Evolutionary conservation across 176 grass and related monocot species (phyloP), one percentile per base, ranked within the genome.

Genomic region (Cenchrus americanus): DNA sequence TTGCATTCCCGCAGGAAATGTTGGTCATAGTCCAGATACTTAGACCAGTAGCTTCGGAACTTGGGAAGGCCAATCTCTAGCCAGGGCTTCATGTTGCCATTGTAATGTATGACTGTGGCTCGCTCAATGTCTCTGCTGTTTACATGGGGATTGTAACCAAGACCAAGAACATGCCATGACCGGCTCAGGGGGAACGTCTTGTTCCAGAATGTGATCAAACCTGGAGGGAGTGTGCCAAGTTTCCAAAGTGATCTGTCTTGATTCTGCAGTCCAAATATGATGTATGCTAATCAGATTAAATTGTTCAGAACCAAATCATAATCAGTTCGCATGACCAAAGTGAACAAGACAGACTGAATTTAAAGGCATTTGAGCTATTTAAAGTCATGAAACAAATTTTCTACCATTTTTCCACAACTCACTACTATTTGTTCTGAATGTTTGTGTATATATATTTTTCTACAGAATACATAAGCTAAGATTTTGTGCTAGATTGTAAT

Each of bases 41-140:
- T 90, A 4, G 92, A 97, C 94, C 94, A 97, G 84, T 94, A 90
- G 68, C 75, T 69, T 42, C 87, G 85, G 75, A 76, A 97, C 57
- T 86, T 88, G 66, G 89, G 89, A 59, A 97, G 69, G 34, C 89
- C 92, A 61, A 94, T 97, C 80, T 97, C 92, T 24, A 97, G 87
- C 94, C 94, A 97, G 18, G 94, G 94, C 78, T 97, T 97, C 94
- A 92, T 81, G 52, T 97, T 97, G 51, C 94, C 94, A 55, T 94
- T 94, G 72, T 97, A 97, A 83, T 97, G 94, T 49, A 97, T 85
- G 24, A 94, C 94, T 0, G 90, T 92, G 0, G 92, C 90, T 62
- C 49, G 69, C 46, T 90, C 89, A 19, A 97, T 77, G 10, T 94
- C 92, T 59, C 81, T 84, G 65, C 73, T 80, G 68, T 83, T 90